These are phyloP conservation scores for Tetrapisispora nanseiensis DNA, from an alignment of 805 yeast species.

Conservation along the genomic window DNA sequence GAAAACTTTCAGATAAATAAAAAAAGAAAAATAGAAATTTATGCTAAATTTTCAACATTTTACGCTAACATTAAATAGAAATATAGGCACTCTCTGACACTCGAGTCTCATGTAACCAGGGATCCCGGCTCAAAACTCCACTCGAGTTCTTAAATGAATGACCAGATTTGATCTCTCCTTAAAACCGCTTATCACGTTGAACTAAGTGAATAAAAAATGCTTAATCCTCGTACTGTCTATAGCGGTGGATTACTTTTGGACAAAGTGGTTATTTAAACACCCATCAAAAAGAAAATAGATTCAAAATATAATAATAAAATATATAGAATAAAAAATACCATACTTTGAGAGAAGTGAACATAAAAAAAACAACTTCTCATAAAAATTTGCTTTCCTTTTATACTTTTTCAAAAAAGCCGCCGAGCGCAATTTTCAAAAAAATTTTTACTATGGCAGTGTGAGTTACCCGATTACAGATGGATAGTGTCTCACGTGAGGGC, in stretches of 20 bases:
- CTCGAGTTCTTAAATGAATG: constrained; percentile 28
- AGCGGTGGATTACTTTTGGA: constrained; percentile 60
- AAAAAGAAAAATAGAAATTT: too few relatives aligned
- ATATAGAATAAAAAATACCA: background rate
- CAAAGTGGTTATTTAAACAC: constrained; percentile 40
- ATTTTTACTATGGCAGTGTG: background rate
- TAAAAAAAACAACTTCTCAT: background rate
- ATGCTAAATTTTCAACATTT: background rate
- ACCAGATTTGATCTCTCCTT: constrained; percentile 23
- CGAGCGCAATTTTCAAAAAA: background rate
- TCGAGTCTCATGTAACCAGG: constrained; percentile 22
- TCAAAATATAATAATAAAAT: constrained; percentile 20
- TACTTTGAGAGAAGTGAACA: background rate
- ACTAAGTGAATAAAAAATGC: constrained; percentile 13
- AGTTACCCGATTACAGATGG: background rate
- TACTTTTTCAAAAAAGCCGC: background rate
- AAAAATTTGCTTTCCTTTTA: background rate
- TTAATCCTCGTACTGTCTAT: constrained; percentile 50
- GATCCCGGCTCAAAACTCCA: constrained; percentile 16
- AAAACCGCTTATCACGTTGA: constrained; percentile 27
- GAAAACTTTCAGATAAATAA: background rate
- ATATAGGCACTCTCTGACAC: constrained; percentile 30
- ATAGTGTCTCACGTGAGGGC: background rate
- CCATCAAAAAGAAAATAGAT: too few relatives aligned
- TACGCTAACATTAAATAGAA: background rate